phyloP scores from a whole-genome alignment of 495 filamentous ascomycete genomes.

The Neurospora sp. region DNA sequence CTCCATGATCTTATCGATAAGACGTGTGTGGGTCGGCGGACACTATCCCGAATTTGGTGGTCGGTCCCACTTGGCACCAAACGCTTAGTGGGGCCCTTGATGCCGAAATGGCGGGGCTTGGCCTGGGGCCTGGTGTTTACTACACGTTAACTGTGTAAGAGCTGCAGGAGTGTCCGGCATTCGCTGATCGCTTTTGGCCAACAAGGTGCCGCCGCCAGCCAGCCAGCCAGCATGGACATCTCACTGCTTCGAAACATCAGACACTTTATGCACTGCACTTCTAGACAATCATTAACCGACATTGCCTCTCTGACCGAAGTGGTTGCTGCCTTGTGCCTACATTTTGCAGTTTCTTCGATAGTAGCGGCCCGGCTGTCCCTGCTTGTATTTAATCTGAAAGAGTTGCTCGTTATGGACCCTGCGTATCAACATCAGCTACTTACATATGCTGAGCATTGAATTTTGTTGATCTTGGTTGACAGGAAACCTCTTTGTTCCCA shows the following conservation, averaged over 20 bases:
- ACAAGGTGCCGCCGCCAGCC: neutral
- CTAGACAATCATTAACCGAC: neutral
- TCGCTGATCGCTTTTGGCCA: neutral
- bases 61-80: neutral
- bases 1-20: neutral
- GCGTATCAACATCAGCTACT: neutral
- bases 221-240: neutral
- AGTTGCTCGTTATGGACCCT: neutral
- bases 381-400: neutral
- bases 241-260: neutral
- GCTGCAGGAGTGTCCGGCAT: neutral
- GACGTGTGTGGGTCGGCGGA: neutral
- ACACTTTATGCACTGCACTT: neutral
- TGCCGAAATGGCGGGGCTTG: neutral
- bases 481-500: no score
- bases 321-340: neutral
- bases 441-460: no score
- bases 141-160: no score
- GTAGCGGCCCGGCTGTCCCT: neutral
- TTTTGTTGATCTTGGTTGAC: no score
- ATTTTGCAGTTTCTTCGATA: neutral
- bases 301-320: neutral
- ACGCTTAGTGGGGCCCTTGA: neutral
- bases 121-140: neutral
- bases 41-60: neutral